Base-by-base conservation (phyloP, 1,284 basidiomycete species). In the Gymnopus androsaceus region DNA sequence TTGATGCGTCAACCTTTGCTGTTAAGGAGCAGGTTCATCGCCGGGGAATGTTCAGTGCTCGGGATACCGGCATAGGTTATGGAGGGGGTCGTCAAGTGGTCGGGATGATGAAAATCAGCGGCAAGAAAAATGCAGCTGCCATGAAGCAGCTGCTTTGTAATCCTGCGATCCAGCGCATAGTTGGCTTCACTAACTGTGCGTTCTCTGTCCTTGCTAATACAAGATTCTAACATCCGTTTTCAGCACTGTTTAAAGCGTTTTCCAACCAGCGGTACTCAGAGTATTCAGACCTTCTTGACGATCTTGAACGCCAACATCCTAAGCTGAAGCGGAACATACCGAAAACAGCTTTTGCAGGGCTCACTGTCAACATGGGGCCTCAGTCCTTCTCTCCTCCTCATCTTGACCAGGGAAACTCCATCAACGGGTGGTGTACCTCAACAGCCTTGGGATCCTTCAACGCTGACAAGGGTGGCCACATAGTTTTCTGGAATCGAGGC, bases 401-500 rank as follows among this genome's bases (percentile, higher is more conserved):
- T 19, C 14, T 12, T 8, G 47, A 49, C 31, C 19, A 14, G 47
- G 17, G 3, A 49, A n/a, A 49, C 17, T 6, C 33, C 19, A n/a
- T 31, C 6, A 23, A 33, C 33, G 47, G 47, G 9, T 49, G 47
- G 47, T 49, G 47, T 21, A 31, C 47, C 25, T 23, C 23, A 14
- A 49, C 47, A n/a, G 31, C 28, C 11, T 6, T 36, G 14, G 47
- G 47, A 12, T 33, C n/a, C 9, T 49, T 19, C 17, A 21, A 49
- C 23, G 30, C 47, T 17, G 31, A 49, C 33, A 21, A 23, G 14
- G 30, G 47, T 19, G 31, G 47, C 17, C 47, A 49, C 21, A 28
- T 49, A 14, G 23, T 49, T 17, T 31, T 49, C 28, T 49, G 47
- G 47, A 31, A 49, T 19, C 47, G n/a, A n/a, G n/a, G n/a, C n/a